Base-by-base conservation (phyloP, 352 stramenopile genomes). In the Phytophthora cactorum region DNA sequence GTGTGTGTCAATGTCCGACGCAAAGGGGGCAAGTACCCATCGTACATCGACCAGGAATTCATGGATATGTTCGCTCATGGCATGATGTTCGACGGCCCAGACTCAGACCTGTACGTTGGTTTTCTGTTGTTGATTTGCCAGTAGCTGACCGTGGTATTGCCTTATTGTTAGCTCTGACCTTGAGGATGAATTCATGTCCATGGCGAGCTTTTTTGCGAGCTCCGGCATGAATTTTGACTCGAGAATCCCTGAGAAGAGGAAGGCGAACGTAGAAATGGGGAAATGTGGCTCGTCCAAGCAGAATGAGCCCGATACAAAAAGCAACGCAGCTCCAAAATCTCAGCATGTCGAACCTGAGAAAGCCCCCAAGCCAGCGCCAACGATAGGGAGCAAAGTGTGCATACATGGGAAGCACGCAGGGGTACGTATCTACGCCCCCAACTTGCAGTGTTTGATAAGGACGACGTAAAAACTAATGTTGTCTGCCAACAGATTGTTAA, bases 141-240 rank as follows among this genome's bases (percentile, higher is more conserved):
- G 11, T 15, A 25, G 5, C 1, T 51, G 22, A 22, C 22, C 22
- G 22, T 22, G 22, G 22, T 22, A 22, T 22, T 22, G 1, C 22
- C 12, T 43, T 43, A 15, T 63, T 52, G 12, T 12, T 43, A 70
- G 63, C 4, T 64, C 55, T 14, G 66, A 73, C 1, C 54, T 82
- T 44, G 79, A 91, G 28, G 71, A 67, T 8, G 79, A 87, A 9
- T 72, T 91, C 22, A 68, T 77, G 64, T 66, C 75, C 15, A 79
- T 89, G 74, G 70, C 72, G 56, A 72, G 77, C 51, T 70, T 88
- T 6, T 78, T 89, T 38, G 15, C 10, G 4, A 27, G 50, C 6
- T 45, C 63, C 0, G 54, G 25, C 6, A 66, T 74, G 41, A 32
- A 53, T 5, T 68, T 66, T 1, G 61, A 63, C 15, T 70, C 66